Evolutionary conservation across 148 eudicot genomes (phyloP).

Genomic region (Euryodendron excelsum): DNA sequence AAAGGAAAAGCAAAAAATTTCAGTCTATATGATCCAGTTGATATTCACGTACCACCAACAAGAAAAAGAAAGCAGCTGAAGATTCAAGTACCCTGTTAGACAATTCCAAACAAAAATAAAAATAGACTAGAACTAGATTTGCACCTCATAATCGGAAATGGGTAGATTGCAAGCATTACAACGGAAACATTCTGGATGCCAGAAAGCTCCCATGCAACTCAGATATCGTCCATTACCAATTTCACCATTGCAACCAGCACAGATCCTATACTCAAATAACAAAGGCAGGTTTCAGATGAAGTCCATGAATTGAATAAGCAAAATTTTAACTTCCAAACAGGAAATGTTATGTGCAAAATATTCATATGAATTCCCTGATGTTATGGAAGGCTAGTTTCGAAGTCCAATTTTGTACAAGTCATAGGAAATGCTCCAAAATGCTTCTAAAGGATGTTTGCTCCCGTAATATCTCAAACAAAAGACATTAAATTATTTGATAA

Average conservation of each 20-base stretch:
- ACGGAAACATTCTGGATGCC: constrained; percentile 96
- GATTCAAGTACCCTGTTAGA: not conserved
- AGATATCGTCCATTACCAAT: constrained; percentile 83
- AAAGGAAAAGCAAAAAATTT: constrained; percentile 4
- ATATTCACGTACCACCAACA: not conserved
- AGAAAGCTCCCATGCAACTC: constrained; percentile 88
- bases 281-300: not conserved
- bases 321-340: constrained; percentile 7
- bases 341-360: not conserved
- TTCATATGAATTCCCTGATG: not conserved
- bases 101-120: not conserved
- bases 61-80: not conserved
- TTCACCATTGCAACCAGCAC: constrained; percentile 80
- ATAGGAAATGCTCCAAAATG: not conserved
- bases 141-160: constrained; percentile 88
- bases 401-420: not conserved
- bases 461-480: not conserved
- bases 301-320: not conserved
- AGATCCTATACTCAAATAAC: constrained; percentile 39
- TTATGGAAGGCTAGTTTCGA: not conserved
- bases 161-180: constrained; percentile 75
- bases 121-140: constrained; percentile 5
- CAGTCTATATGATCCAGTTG: not conserved
- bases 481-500: not conserved
- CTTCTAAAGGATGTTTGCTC: not conserved